Evolutionary conservation across 2,329 filamentous ascomycete genomes (phyloP).

Genomic region (Apiospora phragmitis): DNA sequence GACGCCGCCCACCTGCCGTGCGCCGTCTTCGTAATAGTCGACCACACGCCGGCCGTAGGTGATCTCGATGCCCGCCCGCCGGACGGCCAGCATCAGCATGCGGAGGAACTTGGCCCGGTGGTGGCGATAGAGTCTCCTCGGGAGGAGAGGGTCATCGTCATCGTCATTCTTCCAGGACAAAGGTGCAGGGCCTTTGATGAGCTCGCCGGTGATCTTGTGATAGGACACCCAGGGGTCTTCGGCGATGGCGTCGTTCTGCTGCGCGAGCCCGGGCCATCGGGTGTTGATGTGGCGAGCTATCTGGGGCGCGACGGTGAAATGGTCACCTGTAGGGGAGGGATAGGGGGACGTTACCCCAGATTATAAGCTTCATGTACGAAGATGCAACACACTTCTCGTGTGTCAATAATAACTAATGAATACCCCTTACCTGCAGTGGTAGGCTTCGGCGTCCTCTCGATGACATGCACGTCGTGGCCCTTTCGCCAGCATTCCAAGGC

Average conservation of each 20-base stretch:
- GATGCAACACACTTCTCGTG: too few relatives aligned
- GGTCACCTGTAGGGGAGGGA: not conserved
- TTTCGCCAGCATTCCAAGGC: slow-evolving; percentile 7
- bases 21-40: not conserved
- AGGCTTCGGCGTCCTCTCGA: not conserved
- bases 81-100: not conserved
- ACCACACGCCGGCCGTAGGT: not conserved
- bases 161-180: not conserved
- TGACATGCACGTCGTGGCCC: slow-evolving; percentile 6
- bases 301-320: too few relatives aligned
- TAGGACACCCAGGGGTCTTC: not conserved
- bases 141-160: not conserved
- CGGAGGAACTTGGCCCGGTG: not conserved
- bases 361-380: slow-evolving; percentile 17
- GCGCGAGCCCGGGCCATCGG: not conserved
- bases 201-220: not conserved
- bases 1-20: not conserved
- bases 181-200: not conserved
- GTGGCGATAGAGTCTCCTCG: not conserved
- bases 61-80: not conserved
- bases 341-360: slow-evolving; percentile 16
- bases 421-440: not conserved
- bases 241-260: not conserved
- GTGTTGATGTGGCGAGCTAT: not conserved
- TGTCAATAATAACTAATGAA: not conserved